Evolutionary conservation across 768 basidiomycete genomes (phyloP), one percentile per base, ranked within the genome.

Genomic region (Trametes maxima): DNA sequence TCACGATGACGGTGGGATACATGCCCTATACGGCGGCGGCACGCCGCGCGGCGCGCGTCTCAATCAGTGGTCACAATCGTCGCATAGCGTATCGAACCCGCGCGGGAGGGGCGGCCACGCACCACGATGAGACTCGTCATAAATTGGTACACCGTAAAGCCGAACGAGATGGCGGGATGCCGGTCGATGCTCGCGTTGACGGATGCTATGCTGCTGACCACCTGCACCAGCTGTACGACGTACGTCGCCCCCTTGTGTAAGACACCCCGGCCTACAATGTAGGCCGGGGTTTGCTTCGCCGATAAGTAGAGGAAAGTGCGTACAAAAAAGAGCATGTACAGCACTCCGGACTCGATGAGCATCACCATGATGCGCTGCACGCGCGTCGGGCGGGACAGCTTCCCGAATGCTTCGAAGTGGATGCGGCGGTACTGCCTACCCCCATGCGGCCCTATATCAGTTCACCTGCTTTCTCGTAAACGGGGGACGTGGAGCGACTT

Each of bases 311-410:
- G n/a, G n/a, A n/a, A n/a, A 4, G n/a, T 17, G 37, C 69, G 19
- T 39, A 70, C 69, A 52, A 68, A 70, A 54, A 68, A 70, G 40
- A 70, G 63, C 53, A 67, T 62, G 57, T 70, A 70, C 1, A 68
- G 25, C 2, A 70, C 21, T 19, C 69, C 69, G 13, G 69, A 65
- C 45, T 70, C 69, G 36, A 70, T 39, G 55, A 70, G 62, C 8
- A 70, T 57, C 10, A 65, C 5, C 53, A 68, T 60, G 28, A 69
- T 13, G 11, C 37, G 56, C 43, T 67, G 60, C 8, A 47, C 62
- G 6, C 59, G 63, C n/a, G 65, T 60, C 22, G 57, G 65, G 2
- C 46, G 36, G 11, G 56, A 49, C 2, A 19, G 40, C 45, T 39
- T 43, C 7, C 54, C 54, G 16, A 56, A 56, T 11, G 54, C 54